Evolutionary conservation across 23 red algal genomes (phyloP).

Genomic region (Gracilaria vermiculophylla): DNA sequence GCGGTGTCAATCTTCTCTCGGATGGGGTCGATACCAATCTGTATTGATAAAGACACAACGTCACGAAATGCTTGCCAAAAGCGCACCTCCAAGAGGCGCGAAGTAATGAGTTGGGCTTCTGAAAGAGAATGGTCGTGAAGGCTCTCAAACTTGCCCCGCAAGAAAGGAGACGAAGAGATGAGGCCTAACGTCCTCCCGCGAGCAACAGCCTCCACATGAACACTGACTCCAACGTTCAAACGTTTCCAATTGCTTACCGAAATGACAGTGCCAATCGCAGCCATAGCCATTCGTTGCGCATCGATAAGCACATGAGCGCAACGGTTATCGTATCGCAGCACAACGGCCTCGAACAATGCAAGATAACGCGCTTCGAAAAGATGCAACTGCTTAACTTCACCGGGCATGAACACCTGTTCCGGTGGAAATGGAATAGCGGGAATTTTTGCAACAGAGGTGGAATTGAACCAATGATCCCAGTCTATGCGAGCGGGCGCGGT

Average conservation of each 20-base stretch:
- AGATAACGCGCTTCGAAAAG: slow-evolving; percentile 69
- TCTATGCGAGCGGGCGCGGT: slow-evolving; percentile 14
- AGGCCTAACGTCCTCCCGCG: not conserved
- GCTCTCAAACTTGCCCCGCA: slow-evolving; percentile 23
- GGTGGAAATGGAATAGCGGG: slow-evolving; percentile 58
- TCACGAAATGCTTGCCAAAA: slow-evolving; percentile 45
- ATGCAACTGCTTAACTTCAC: slow-evolving; percentile 51
- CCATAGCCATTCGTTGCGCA: slow-evolving; percentile 34
- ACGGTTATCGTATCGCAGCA: slow-evolving; percentile 49
- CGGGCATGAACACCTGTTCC: slow-evolving; percentile 48
- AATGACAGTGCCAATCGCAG: slow-evolving; percentile 39
- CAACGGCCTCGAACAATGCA: slow-evolving; percentile 44
- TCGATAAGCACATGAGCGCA: slow-evolving; percentile 62
- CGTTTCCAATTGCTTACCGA: slow-evolving; percentile 28
- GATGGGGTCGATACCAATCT: slow-evolving; percentile 12
- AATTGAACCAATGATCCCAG: slow-evolving; percentile 44
- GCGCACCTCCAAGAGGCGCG: slow-evolving; percentile 2
- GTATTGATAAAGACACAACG: slow-evolving; percentile 5
- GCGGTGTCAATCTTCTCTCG: slow-evolving; percentile 49
- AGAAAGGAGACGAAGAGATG: slow-evolving; percentile 26
- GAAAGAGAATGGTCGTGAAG: not conserved
- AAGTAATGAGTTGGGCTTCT: slow-evolving; percentile 1
- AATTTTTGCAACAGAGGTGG: not conserved
- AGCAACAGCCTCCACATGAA: slow-evolving; percentile 41
- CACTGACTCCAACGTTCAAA: slow-evolving; percentile 51